Conservation (phyloP, 1,284 basidiomycete species). For the Cryptococcus hybrid region DNA sequence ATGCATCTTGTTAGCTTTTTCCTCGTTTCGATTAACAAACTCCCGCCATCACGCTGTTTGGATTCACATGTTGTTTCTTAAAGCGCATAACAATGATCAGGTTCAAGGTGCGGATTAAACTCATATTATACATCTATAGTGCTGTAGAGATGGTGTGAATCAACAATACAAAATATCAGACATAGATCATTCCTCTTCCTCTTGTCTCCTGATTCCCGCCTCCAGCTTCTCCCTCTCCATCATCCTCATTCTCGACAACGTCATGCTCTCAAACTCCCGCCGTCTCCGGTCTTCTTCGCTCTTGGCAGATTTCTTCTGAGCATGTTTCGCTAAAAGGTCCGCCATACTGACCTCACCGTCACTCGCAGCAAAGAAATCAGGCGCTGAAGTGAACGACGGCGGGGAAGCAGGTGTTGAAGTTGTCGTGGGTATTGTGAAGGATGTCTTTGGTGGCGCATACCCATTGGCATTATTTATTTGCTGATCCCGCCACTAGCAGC, state of each 20-base stretch:
- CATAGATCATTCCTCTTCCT: conserved; percentile 7
- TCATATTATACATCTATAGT: too few species aligned
- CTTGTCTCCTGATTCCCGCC: conserved; percentile 14
- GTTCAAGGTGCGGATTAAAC: too few species aligned
- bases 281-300: conserved; percentile 18
- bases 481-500: not conserved
- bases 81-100: too few species aligned
- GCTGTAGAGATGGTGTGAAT: too few species aligned
- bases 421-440: not conserved
- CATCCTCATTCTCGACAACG: conserved; percentile 74
- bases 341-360: conserved; percentile 15
- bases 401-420: not conserved
- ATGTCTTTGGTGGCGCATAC: not conserved
- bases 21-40: too few species aligned
- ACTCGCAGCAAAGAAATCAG: conserved; percentile 18
- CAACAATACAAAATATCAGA: too few species aligned
- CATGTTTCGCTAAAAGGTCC: conserved; percentile 21
- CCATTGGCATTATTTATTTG: conserved; percentile 1
- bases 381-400: conserved; percentile 21
- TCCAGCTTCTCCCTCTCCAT: conserved; percentile 14
- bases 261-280: conserved; percentile 63
- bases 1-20: too few species aligned
- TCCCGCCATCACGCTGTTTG: too few species aligned
- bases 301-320: conserved; percentile 24
- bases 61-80: too few species aligned